phyloP scores from a whole-genome alignment of 768 basidiomycete genomes.

The Amanita jacksonii region DNA sequence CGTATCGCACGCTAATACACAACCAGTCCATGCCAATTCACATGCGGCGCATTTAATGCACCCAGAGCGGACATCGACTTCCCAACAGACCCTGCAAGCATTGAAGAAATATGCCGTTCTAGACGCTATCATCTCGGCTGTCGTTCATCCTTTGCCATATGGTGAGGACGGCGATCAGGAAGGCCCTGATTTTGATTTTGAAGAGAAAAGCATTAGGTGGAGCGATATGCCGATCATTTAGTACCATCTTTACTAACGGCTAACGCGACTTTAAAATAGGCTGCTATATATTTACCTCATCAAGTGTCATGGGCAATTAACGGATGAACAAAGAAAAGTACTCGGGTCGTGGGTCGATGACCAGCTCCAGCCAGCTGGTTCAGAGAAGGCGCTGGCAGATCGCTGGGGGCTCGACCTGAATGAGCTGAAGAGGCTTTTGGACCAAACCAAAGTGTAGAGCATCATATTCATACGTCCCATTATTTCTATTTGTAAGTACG shows the following conservation, averaged over 20 bases:
- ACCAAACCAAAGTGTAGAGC: background rate
- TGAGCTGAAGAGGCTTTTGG: slow-evolving; percentile 15
- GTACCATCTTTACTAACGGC: background rate
- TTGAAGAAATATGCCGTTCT: slow-evolving; percentile 37
- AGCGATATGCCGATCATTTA: slow-evolving; percentile 12
- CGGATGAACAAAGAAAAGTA: slow-evolving; percentile 17
- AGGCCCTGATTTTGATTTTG: slow-evolving; percentile 50
- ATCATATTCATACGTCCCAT: background rate
- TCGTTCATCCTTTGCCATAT: slow-evolving; percentile 49
- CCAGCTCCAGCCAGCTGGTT: slow-evolving; percentile 8
- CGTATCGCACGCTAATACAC: slow-evolving; percentile 11
- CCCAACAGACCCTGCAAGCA: slow-evolving; percentile 36
- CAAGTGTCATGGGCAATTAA: slow-evolving; percentile 26
- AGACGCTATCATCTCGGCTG: slow-evolving; percentile 37
- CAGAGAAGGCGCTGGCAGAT: slow-evolving; percentile 16
- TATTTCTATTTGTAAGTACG: background rate
- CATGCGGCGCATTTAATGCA: slow-evolving; percentile 55
- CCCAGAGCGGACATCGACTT: slow-evolving; percentile 46
- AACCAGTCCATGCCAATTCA: slow-evolving; percentile 59
- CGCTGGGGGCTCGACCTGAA: slow-evolving; percentile 19
- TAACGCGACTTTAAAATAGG: slow-evolving; percentile 18
- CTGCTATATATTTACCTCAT: slow-evolving; percentile 44
- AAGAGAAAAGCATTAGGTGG: slow-evolving; percentile 56
- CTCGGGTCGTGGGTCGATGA: slow-evolving; percentile 22
- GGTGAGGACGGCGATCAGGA: slow-evolving; percentile 58